A percentile compares a stretch with the other conserved stretches of the same genome.
Conservation (phyloP, 495 filamentous ascomycete genomes). For the Trichoderma erinaceum region DNA sequence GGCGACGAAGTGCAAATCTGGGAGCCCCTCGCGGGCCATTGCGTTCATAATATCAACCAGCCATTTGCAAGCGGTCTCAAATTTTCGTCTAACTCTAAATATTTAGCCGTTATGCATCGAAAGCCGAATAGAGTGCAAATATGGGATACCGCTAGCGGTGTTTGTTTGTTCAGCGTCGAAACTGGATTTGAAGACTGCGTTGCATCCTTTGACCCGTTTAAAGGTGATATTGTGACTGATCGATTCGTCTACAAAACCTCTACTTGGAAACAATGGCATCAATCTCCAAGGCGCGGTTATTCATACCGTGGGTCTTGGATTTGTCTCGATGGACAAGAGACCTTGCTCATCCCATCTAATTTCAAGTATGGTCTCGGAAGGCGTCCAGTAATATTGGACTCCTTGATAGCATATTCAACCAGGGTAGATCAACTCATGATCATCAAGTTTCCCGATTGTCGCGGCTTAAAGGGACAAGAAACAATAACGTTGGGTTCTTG, state of each 20-base stretch:
- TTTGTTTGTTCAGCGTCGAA: not conserved
- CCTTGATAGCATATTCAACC: not conserved
- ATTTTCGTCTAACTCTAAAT: not conserved
- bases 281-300: not conserved
- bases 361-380: not conserved
- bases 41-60: not conserved
- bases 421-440: not conserved
- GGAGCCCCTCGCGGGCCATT: not conserved
- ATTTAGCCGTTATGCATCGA: not conserved
- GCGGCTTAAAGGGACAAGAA: not conserved
- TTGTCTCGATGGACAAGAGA: not conserved
- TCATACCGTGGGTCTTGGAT: not conserved
- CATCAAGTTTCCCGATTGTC: not conserved
- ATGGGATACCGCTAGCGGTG: too few relatives aligned
- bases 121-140: too few relatives aligned
- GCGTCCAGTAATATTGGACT: not conserved
- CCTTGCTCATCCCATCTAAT: not conserved
- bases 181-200: not conserved
- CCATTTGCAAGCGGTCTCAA: not conserved
- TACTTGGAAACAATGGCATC: not conserved
- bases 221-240: not conserved
- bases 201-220: not conserved
- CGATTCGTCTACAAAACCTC: not conserved
- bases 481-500: not conserved
- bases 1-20: not conserved